Base-by-base conservation (phyloP, 805 yeast species). In the Metschnikowia noctiluminum region DNA sequence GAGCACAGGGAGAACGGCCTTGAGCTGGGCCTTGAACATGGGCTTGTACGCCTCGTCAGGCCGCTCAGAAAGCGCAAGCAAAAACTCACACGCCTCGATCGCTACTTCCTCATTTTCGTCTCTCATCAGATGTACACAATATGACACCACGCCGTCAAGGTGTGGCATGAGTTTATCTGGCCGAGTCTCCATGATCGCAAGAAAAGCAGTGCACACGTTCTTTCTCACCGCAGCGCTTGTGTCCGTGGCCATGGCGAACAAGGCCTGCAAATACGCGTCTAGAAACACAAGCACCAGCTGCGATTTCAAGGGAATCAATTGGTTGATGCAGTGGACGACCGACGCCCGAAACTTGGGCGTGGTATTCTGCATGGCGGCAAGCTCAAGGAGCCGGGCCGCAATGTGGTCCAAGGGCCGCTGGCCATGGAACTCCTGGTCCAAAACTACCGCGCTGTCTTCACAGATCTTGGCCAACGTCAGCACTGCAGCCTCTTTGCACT, bases 51-150 rank as follows among this genome's bases (percentile, higher is more conserved):
- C 52, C 37, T 42, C 43, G 21, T 53, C 53, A 16, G 53, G 48
- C 47, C 47, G 51, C 45, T 69, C 73, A 2, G 89, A 84, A 46
- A 92, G 74, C 1, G 87, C 82, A 39, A 92, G 77, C 50, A 94
- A 70, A 58, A 94, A 90, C 68, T 94, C 98, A 64, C 97, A 89
- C 2, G 96, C 97, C 63, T 91, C 97, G 48, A 91, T 72, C 0
- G 96, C 85, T 31, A 89, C 95, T 46, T 78, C 84, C 56, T 87
- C 91, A 53, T 84, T 84, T 13, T 56, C 39, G 50, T 77, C 79
- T 48, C 78, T 77, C 70, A 92, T 81, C 50, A 90, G 79, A 68
- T 90, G 97, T 43, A 89, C 67, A 60, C 91, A 83, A 70, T 87
- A 94, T 54, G 82, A 80, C 37, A 92, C 79, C 13, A 94, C 89